phyloP scores from a whole-genome alignment of 2,329 filamentous ascomycete species.

The Exophiala aquamarina region DNA sequence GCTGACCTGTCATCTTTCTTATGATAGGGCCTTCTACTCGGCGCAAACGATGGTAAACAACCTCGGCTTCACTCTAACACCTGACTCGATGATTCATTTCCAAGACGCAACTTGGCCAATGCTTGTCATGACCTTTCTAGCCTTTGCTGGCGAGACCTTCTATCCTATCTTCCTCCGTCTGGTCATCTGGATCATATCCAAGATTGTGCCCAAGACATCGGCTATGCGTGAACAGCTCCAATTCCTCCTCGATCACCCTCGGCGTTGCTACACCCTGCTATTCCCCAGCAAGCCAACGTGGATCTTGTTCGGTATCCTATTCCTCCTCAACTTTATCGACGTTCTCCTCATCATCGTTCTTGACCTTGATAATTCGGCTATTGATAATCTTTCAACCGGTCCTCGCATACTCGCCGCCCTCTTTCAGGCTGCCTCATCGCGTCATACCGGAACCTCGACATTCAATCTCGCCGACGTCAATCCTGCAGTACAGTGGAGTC shows the following conservation, averaged over 20 bases:
- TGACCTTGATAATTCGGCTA: constrained; percentile 60
- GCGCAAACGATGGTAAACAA: constrained; percentile 55
- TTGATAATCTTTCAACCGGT: constrained; percentile 51
- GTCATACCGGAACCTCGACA: constrained; percentile 66
- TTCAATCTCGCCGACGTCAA: constrained; percentile 57
- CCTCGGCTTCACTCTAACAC: constrained; percentile 55
- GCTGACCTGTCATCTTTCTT: neutral
- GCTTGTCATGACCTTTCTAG: constrained; percentile 36
- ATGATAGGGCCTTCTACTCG: constrained; percentile 48
- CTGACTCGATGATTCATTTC: constrained; percentile 54
- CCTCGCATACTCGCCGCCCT: constrained; percentile 63
- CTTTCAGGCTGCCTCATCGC: constrained; percentile 63
- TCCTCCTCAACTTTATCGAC: constrained; percentile 61
- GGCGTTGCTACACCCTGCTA: constrained; percentile 41
- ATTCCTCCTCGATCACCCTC: constrained; percentile 38
- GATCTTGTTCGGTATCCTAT: constrained; percentile 63
- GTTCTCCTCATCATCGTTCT: constrained; percentile 67
- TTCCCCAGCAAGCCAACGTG: constrained; percentile 65
- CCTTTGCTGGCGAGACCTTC: constrained; percentile 64
- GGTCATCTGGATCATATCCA: constrained; percentile 52
- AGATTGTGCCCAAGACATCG: neutral
- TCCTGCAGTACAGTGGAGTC: constrained; percentile 60
- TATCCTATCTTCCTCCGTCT: constrained; percentile 65
- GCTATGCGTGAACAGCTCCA: constrained; percentile 39
- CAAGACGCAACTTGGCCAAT: constrained; percentile 42